A percentile compares a stretch with the other conserved stretches of the same genome.
Conservation (phyloP, 1,284 basidiomycete genomes). For the Malassezia sympodialis region DNA sequence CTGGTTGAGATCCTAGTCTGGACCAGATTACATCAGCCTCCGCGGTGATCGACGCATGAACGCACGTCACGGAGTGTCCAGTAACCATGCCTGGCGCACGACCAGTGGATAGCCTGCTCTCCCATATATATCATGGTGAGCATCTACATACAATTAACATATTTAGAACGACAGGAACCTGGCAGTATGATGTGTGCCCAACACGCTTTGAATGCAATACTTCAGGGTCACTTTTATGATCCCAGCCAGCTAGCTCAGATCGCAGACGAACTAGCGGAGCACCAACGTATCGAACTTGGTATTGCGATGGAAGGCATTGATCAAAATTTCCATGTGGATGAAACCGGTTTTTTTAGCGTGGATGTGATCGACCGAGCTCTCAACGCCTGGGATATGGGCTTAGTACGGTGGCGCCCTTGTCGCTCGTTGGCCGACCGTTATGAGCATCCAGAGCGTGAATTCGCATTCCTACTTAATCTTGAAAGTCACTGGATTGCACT, state of each 20-base stretch:
- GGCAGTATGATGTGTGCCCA: constrained; percentile 47
- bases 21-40: neutral
- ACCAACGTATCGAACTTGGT: constrained; percentile 28
- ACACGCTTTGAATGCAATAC: constrained; percentile 39
- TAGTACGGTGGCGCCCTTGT: constrained; percentile 18
- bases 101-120: neutral
- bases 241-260: constrained; percentile 38
- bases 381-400: constrained; percentile 19
- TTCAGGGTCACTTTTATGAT: constrained; percentile 43
- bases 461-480: constrained; percentile 43
- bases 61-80: neutral
- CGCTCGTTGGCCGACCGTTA: neutral
- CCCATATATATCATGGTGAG: constrained; percentile 14
- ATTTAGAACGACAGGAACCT: constrained; percentile 31
- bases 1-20: neutral
- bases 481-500: constrained; percentile 44
- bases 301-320: constrained; percentile 23
- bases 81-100: neutral
- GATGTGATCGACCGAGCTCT: constrained; percentile 39
- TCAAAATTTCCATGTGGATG: constrained; percentile 37
- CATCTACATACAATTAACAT: neutral
- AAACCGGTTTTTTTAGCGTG: constrained; percentile 42
- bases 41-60: neutral
- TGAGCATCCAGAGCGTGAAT: constrained; percentile 30
- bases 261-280: constrained; percentile 25